Evolutionary conservation across 148 eudicot genomes (phyloP).

Genomic region (Camellia granthamiana): DNA sequence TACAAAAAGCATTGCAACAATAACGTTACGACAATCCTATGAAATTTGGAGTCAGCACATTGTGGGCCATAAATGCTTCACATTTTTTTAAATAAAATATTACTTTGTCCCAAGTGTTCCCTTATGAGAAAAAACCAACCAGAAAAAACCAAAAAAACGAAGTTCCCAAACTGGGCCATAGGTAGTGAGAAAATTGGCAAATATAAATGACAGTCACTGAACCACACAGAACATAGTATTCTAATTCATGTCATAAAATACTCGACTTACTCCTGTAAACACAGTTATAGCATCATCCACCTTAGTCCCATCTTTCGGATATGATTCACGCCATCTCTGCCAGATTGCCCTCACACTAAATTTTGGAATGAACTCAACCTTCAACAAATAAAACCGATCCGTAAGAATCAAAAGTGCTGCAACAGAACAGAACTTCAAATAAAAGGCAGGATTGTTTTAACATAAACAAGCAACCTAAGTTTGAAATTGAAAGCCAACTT

Average conservation of each 20-base stretch:
- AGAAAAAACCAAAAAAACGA: neutral
- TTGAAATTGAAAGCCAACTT: neutral
- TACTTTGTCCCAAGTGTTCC: neutral
- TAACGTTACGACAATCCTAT: slow-evolving; percentile 2
- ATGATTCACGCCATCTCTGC: slow-evolving; percentile 98
- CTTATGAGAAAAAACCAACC: neutral
- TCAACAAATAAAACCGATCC: slow-evolving; percentile 20
- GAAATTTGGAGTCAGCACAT: neutral
- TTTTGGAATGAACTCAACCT: slow-evolving; percentile 98
- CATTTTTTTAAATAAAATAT: neutral
- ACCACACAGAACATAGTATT: too few relatives aligned
- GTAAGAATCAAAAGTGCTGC: slow-evolving; percentile 9
- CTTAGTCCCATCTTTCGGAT: slow-evolving; percentile 63
- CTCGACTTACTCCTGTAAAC: slow-evolving; percentile 81
- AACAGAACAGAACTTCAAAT: neutral
- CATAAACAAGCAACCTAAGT: neutral
- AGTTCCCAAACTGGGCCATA: too few relatives aligned
- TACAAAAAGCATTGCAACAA: slow-evolving; percentile 4
- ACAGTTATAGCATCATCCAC: slow-evolving; percentile 69
- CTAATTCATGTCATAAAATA: too few relatives aligned
- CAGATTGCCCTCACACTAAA: slow-evolving; percentile 98
- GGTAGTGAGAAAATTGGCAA: too few relatives aligned
- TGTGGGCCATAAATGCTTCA: slow-evolving; percentile 2
- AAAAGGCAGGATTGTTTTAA: neutral
- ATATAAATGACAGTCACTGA: too few relatives aligned